Evolutionary conservation across 768 basidiomycete species (phyloP), one percentile per base, ranked within the genome.

Genomic region (Lactifluus hygrophoroides): DNA sequence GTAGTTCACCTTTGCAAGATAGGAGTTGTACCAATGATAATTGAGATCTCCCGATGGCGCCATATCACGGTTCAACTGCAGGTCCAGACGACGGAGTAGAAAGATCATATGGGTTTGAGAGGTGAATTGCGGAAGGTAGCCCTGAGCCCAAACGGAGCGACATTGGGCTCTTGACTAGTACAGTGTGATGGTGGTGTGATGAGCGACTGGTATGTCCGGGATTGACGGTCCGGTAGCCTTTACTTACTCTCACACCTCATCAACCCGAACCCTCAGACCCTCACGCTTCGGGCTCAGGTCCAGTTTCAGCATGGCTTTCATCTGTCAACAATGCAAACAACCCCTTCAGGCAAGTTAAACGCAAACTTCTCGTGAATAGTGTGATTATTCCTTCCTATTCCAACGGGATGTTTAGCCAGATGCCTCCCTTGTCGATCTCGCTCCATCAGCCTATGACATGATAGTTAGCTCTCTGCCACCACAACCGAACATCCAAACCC

Each of bases 311-410:
- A 78, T 79, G 78, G 73, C 64, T 56, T 78, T 77, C 65, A 77
- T 87, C 49, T 93, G 90, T 66, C 90, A 92, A 68, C 90, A 93
- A 72, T 93, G 90, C 77, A 92, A 91, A 72, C 88, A 94, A 67
- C 90, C 90, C 6, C 74, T 96, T 34, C 86, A 92, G 80, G 88
- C 88, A 69, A 58, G 71, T 51, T 46, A 9, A 30, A 25, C 19
- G 9, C 21, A 44, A 14, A 23, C 19, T 45, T 56, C 27, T 58
- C 62, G 45, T 60, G 23, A 19, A 10, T 19, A 21, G 19, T 19
- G 40, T 57, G 19, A 40, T 45, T 45, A 48, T 16, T 43, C 42
- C 14, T 44, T 35, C 35, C 32, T 60, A 34, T 19, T 47, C 47
- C 28, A 61, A 25, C 25, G 11, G 37, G 13, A 19, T 32, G 43